Conservation (phyloP, 306 rosid species). For the Vigna reflexopilosa region DNA sequence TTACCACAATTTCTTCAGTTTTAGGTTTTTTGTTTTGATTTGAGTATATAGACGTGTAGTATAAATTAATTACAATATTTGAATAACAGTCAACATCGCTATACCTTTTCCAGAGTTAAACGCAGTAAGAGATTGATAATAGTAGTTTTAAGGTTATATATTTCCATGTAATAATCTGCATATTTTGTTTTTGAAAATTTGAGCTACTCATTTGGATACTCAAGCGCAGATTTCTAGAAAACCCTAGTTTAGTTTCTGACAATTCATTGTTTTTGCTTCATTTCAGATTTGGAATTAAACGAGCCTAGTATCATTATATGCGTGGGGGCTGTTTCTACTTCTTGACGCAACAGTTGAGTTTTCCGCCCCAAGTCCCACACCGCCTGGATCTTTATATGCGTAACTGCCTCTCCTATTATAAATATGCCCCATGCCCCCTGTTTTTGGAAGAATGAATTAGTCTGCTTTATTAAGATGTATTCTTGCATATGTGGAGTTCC, state of each 20-base stretch:
- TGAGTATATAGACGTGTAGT: neutral
- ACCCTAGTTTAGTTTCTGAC: neutral
- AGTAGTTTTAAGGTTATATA: neutral
- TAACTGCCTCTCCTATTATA: too few relatives aligned
- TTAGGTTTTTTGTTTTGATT: neutral
- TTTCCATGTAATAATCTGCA: constrained; percentile 1
- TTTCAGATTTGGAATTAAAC: constrained; percentile 1
- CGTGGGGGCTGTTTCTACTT: too few relatives aligned
- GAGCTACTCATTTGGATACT: constrained; percentile 1
- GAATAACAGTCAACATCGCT: neutral
- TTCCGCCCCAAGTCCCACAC: too few relatives aligned
- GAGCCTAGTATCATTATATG: neutral
- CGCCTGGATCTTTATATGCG: too few relatives aligned
- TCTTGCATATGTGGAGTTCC: too few relatives aligned
- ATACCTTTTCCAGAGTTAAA: neutral
- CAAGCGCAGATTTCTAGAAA: neutral
- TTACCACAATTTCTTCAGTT: neutral
- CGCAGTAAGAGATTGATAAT: neutral
- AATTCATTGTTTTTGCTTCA: neutral
- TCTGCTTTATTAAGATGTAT: too few relatives aligned
- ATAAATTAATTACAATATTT: neutral
- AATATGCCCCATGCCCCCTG: too few relatives aligned
- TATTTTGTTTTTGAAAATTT: neutral
- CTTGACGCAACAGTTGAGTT: too few relatives aligned
- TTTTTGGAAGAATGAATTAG: too few relatives aligned